phyloP scores from a whole-genome alignment of 2,329 filamentous ascomycete genomes.

The Diaporthe aspalathi region DNA sequence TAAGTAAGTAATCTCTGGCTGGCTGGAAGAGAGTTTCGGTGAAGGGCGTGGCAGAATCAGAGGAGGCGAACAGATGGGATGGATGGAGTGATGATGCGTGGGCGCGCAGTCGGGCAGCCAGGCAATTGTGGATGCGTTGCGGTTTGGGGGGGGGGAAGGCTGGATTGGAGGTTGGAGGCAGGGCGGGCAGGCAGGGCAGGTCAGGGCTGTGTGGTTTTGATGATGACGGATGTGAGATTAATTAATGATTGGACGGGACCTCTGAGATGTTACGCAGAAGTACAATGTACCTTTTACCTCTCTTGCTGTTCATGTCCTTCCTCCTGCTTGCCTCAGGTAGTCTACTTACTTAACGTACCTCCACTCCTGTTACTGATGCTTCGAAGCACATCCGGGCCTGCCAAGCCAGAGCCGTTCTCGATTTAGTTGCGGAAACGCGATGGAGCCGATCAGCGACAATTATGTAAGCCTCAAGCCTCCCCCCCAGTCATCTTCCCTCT shows the following conservation, averaged over 20 bases:
- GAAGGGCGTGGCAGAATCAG: not conserved
- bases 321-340: too few species aligned
- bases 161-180: slow-evolving; percentile 10
- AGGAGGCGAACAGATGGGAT: not conserved
- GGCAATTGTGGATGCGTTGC: not conserved
- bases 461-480: slow-evolving; percentile 24
- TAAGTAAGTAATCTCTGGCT: not conserved
- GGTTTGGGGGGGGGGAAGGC: slow-evolving; percentile 22
- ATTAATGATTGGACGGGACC: slow-evolving; percentile 4
- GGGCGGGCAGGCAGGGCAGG: too few species aligned
- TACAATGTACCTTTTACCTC: too few species aligned
- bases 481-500: not conserved
- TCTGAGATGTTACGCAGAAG: too few species aligned
- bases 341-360: too few species aligned
- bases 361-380: too few species aligned
- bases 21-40: not conserved
- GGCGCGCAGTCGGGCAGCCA: not conserved
- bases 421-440: slow-evolving; percentile 9
- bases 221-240: slow-evolving; percentile 25
- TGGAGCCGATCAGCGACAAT: not conserved
- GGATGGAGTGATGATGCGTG: not conserved
- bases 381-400: too few species aligned
- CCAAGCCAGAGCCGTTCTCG: slow-evolving; percentile 5
- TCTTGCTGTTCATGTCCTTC: too few species aligned
- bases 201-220: not conserved